Conservation (phyloP, 306 rosid genomes). For the Psophocarpus tetragonolobus region DNA sequence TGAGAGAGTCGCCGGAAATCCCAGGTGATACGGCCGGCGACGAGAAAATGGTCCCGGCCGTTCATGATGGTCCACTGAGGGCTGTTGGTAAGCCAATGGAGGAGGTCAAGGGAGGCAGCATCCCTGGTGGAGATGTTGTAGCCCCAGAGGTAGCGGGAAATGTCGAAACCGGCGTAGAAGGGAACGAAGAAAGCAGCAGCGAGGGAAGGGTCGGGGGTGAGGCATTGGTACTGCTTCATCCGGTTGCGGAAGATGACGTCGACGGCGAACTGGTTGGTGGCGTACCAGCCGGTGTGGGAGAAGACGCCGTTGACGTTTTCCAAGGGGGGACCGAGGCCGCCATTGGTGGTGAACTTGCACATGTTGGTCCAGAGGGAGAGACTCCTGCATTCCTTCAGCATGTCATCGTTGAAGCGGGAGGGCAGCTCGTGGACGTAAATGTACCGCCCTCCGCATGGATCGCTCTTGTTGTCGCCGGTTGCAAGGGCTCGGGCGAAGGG, state of each 20-base stretch:
- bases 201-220: slow-evolving; percentile 74
- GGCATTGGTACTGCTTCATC: slow-evolving; percentile 90
- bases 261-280: slow-evolving; percentile 89
- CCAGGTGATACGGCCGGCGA: slow-evolving; percentile 98
- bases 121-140: slow-evolving; percentile 77
- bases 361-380: slow-evolving; percentile 89
- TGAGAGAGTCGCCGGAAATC: slow-evolving; percentile 87
- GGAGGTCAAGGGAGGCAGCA: slow-evolving; percentile 80
- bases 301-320: slow-evolving; percentile 83
- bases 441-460: slow-evolving; percentile 86
- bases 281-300: slow-evolving; percentile 86
- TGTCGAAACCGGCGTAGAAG: slow-evolving; percentile 95
- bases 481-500: slow-evolving; percentile 65
- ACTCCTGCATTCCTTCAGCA: slow-evolving; percentile 73
- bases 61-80: slow-evolving; percentile 91
- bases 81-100: slow-evolving; percentile 75
- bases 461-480: slow-evolving; percentile 69
- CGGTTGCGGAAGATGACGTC: slow-evolving; percentile 88
- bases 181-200: slow-evolving; percentile 97
- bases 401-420: slow-evolving; percentile 83
- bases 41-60: slow-evolving; percentile 93
- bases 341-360: slow-evolving; percentile 93
- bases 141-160: slow-evolving; percentile 95
- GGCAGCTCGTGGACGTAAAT: slow-evolving; percentile 93
- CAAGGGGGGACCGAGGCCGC: slow-evolving; percentile 94